Conservation (phyloP, 495 filamentous ascomycete species). For the Letharia lupina region DNA sequence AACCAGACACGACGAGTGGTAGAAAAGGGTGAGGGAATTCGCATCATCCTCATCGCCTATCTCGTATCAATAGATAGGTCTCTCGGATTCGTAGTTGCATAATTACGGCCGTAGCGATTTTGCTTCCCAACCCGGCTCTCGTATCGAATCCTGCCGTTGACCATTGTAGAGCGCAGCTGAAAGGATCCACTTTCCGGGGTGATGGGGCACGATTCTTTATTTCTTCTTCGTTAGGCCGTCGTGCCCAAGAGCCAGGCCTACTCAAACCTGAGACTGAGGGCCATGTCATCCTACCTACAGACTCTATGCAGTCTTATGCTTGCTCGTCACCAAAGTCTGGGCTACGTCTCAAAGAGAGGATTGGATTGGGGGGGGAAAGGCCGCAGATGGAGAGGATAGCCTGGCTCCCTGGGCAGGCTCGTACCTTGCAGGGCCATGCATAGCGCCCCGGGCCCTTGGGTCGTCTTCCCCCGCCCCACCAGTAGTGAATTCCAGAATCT, state of each 20-base stretch:
- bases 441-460: background rate
- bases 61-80: background rate
- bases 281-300: background rate
- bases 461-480: background rate
- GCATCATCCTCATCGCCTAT: background rate
- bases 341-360: background rate
- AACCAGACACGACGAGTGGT: background rate
- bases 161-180: background rate
- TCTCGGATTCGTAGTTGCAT: background rate
- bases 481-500: no score
- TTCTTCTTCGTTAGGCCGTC: background rate
- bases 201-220: background rate
- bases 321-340: background rate
- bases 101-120: background rate
- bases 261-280: background rate
- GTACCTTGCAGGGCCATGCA: constrained; percentile 8
- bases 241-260: background rate
- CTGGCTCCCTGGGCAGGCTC: background rate
- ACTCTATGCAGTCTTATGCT: background rate
- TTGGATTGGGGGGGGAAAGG: background rate
- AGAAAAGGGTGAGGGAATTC: background rate
- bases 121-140: background rate
- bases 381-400: background rate
- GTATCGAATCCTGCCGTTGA: background rate
- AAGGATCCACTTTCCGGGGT: background rate